Evolutionary conservation across 495 filamentous ascomycete species (phyloP).

Genomic region (Lasiosphaeriaceae sp.): DNA sequence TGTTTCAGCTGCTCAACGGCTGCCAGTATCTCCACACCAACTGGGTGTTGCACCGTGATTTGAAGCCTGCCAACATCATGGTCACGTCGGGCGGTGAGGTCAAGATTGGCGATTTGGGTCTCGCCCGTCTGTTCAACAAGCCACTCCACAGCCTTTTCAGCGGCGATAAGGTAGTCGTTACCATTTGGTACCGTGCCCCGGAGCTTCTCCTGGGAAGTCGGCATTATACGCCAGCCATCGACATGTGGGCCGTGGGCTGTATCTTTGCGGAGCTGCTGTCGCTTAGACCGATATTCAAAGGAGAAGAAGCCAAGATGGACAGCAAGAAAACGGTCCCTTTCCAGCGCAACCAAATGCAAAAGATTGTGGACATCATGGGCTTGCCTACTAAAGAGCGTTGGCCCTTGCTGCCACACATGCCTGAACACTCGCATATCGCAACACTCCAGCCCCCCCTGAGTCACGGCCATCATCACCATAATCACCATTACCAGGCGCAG

Average conservation of each 20-base stretch:
- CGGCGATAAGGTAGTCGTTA: slow-evolving; percentile 98
- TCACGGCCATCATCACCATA: slow-evolving; percentile 45
- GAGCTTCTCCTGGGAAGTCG: slow-evolving; percentile 86
- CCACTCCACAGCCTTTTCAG: slow-evolving; percentile 85
- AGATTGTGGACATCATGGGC: slow-evolving; percentile 94
- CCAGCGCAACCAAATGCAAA: slow-evolving; percentile 97
- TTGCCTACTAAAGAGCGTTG: slow-evolving; percentile 84
- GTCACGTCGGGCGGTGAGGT: slow-evolving; percentile 87
- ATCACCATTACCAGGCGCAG: slow-evolving; percentile 48
- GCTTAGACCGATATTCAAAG: slow-evolving; percentile 94
- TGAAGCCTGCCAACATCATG: slow-evolving; percentile 99
- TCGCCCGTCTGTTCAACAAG: slow-evolving; percentile 91
- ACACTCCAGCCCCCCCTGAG: slow-evolving; percentile 52
- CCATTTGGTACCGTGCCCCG: slow-evolving; percentile 98
- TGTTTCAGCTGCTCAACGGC: slow-evolving; percentile 93
- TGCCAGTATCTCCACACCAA: slow-evolving; percentile 92
- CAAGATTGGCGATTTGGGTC: slow-evolving; percentile 88
- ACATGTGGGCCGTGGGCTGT: slow-evolving; percentile 96
- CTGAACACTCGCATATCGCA: slow-evolving; percentile 73
- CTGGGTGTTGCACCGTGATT: slow-evolving; percentile 95
- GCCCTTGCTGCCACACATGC: slow-evolving; percentile 76
- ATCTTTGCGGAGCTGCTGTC: slow-evolving; percentile 95
- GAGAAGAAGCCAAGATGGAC: slow-evolving; percentile 98
- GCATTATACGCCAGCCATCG: slow-evolving; percentile 94
- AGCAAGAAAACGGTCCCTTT: slow-evolving; percentile 95